These are phyloP conservation scores for Diaporthe helianthi DNA, from an alignment of 2,329 filamentous ascomycete genomes.

Conservation along the genomic window DNA sequence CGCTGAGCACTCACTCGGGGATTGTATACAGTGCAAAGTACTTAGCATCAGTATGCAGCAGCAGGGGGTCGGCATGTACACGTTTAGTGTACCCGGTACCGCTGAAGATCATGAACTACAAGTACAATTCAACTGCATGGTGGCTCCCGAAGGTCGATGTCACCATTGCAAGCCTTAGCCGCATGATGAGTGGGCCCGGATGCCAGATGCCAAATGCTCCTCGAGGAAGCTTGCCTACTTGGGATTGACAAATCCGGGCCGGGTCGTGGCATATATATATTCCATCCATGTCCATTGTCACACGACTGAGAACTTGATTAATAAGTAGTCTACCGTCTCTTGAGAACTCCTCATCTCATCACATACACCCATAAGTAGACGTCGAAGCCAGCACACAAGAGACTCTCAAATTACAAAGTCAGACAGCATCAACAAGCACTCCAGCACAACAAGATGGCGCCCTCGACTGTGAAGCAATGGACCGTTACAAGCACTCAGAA, in stretches of 20 bases:
- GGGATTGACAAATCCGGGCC: constrained; percentile 18
- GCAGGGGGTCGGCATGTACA: constrained; percentile 23
- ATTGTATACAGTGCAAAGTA: too few species aligned
- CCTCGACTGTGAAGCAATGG: constrained; percentile 63
- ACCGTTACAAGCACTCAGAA: constrained; percentile 55
- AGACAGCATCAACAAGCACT: background rate
- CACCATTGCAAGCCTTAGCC: constrained; percentile 17
- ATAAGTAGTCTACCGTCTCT: too few species aligned
- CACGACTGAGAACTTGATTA: too few species aligned
- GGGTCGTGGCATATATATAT: constrained; percentile 19
- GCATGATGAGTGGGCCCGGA: constrained; percentile 23
- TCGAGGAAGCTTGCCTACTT: constrained; percentile 28
- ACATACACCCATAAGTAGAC: background rate
- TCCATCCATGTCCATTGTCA: background rate
- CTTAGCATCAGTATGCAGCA: too few species aligned
- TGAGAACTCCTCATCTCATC: background rate
- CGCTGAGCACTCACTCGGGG: too few species aligned
- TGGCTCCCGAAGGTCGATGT: constrained; percentile 23
- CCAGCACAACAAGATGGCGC: constrained; percentile 35
- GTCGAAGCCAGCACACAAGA: background rate
- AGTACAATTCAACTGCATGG: background rate
- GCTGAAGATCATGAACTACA: constrained; percentile 4
- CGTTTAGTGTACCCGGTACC: too few species aligned
- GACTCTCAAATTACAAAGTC: background rate
- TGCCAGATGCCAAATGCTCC: constrained; percentile 22